Evolutionary conservation across 352 stramenopile genomes (phyloP), one percentile per base, ranked within the genome.

Genomic region (Aphanomyces astaci): DNA sequence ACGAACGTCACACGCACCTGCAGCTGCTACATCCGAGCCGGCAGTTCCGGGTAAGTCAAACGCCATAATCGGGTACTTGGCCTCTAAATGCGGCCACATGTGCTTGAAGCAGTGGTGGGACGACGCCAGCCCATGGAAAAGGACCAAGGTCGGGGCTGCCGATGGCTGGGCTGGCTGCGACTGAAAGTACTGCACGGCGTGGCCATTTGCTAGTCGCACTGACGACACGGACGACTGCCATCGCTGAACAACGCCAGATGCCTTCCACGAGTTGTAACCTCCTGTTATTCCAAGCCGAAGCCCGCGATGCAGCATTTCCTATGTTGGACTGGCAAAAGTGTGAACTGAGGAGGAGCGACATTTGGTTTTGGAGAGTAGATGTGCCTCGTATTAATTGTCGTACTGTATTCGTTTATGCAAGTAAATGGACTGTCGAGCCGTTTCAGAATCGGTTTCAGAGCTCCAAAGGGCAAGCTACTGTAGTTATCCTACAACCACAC

Each of bases 71-170:
- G 56, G 56, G 56, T 64, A 64, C 7, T 31, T 15, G 19, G 49
- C n/a, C 13, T 15, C 56, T 13, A 64, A 31, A 2, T 3, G 17
- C 1, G 28, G 27, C 11, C 36, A 30, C 15, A 64, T 64, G 30
- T 64, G 43, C 43, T 64, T 64, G 43, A 64, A 64, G 11, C 27
- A 49, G 4, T 64, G 56, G 25, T 64, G 56, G 9, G 56, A 64
- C 11, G 56, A 30, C 2, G 27, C 56, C 4, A 64, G 56, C 17
- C 56, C 56, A 64, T 64, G 56, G 27, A 64, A 64, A 15, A 64
- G 43, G 5, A 64, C 56, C 22, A 64, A 33, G 13, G 56, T 64
- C 19, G 56, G 56, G 7, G 36, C 36, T 15, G 36, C 7, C 36
- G 36, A 43, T 43, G 36, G 36, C 36, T 15, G 7, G 36, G 7